Evolutionary conservation across 768 basidiomycete genomes (phyloP).

Genomic region (Grammothele lineata): DNA sequence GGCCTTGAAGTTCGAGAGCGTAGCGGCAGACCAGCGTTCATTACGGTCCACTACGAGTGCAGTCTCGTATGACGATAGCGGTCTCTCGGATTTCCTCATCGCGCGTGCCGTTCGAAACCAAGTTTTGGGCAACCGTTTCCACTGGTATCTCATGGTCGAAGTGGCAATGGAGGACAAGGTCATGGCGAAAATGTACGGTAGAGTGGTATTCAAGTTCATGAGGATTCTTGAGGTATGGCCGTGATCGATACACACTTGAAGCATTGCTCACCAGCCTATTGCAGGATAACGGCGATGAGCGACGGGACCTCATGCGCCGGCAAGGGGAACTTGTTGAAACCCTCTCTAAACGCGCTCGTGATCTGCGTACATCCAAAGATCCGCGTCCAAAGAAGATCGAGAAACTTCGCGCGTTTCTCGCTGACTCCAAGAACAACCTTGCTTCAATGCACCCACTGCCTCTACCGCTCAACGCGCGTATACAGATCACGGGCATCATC

Average conservation of each 20-base stretch:
- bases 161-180: conserved; percentile 81
- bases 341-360: conserved; percentile 80
- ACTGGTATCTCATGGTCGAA: conserved; percentile 99
- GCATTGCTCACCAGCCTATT: conserved; percentile 32
- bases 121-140: conserved; percentile 84
- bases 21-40: conserved; percentile 70
- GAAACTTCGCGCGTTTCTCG: conserved; percentile 79
- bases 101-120: conserved; percentile 76
- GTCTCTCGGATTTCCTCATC: conserved; percentile 90
- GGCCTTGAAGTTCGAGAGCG: conserved; percentile 93
- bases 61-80: conserved; percentile 86
- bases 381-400: conserved; percentile 97
- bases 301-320: conserved; percentile 83
- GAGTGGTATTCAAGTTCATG: conserved; percentile 89
- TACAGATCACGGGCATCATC: conserved; percentile 82
- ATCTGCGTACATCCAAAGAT: conserved; percentile 87
- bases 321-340: conserved; percentile 89
- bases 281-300: conserved; percentile 67
- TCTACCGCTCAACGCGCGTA: conserved; percentile 84
- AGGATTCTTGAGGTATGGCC: conserved; percentile 74
- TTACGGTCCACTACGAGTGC: conserved; percentile 70
- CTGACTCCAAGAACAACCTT: conserved; percentile 84
- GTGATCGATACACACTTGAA: neutral
- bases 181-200: conserved; percentile 90
- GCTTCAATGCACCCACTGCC: conserved; percentile 76